Percentiles rank a stretch among this genome's conserved stretches.
Conservation (phyloP, 2,329 filamentous ascomycete genomes). For the Arthroderma sp. region DNA sequence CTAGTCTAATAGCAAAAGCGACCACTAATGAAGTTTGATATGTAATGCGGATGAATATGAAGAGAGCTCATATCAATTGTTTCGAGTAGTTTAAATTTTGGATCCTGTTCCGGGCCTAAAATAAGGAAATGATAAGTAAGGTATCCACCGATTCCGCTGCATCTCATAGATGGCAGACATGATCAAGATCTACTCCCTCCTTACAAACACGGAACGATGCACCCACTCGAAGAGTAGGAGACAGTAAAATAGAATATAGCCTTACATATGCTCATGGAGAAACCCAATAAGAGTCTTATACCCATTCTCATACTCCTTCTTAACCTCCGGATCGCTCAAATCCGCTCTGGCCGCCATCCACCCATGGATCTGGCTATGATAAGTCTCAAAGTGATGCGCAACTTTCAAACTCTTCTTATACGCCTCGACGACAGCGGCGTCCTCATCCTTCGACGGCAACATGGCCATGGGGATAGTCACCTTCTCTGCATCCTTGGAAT, state of each 20-base stretch:
- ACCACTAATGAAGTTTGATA: too few species aligned
- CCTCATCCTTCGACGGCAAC: conserved; percentile 41
- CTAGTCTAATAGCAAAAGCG: too few species aligned
- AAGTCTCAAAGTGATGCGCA: conserved; percentile 19
- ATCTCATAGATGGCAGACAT: too few species aligned
- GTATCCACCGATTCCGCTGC: too few species aligned
- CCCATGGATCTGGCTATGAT: conserved; percentile 21
- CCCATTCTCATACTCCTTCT: conserved; percentile 21
- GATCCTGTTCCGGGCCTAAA: too few species aligned
- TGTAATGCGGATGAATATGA: too few species aligned
- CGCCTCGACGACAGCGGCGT: conserved; percentile 28
- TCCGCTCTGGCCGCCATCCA: conserved; percentile 21
- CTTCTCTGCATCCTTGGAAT: conserved; percentile 38
- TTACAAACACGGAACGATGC: too few species aligned
- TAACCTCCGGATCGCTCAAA: conserved; percentile 17
- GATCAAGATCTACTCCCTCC: too few species aligned
- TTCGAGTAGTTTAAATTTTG: too few species aligned
- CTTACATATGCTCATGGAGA: conserved; percentile 18
- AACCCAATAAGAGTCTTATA: conserved; percentile 19
- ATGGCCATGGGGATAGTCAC: conserved; percentile 41
- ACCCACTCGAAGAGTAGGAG: too few species aligned
- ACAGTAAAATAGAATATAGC: background rate
- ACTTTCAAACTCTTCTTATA: conserved; percentile 20
- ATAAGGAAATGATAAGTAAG: too few species aligned
- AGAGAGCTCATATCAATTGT: too few species aligned